Conservation (phyloP, 768 basidiomycete species). For the Boletus eberwhitei region DNA sequence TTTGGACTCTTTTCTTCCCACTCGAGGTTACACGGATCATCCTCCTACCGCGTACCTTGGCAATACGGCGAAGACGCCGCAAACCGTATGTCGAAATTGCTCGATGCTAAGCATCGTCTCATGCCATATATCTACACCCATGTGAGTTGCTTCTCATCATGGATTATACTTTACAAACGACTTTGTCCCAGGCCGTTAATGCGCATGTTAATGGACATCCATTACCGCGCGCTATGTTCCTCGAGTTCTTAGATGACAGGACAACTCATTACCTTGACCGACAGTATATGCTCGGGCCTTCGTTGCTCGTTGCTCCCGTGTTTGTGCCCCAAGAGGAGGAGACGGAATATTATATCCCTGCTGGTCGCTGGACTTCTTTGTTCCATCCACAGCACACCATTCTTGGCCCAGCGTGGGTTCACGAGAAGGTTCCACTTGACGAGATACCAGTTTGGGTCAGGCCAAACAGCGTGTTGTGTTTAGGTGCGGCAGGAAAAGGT, state of each 20-base stretch:
- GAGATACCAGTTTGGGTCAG: slow-evolving; percentile 68
- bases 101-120: slow-evolving; percentile 63
- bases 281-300: slow-evolving; percentile 59
- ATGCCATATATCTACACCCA: slow-evolving; percentile 71
- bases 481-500: slow-evolving; percentile 42
- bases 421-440: slow-evolving; percentile 58
- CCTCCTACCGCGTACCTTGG: slow-evolving; percentile 77
- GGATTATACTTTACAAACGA: not conserved
- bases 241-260: slow-evolving; percentile 58
- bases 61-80: slow-evolving; percentile 70
- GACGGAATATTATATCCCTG: slow-evolving; percentile 57
- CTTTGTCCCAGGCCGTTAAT: slow-evolving; percentile 44
- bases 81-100: slow-evolving; percentile 55
- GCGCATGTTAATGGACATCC: slow-evolving; percentile 53
- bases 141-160: slow-evolving; percentile 31
- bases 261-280: slow-evolving; percentile 59
- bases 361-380: slow-evolving; percentile 59
- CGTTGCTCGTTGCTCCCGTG: slow-evolving; percentile 60
- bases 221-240: slow-evolving; percentile 61
- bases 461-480: slow-evolving; percentile 48
- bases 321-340: slow-evolving; percentile 53
- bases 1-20: slow-evolving; percentile 77
- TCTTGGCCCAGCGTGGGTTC: slow-evolving; percentile 60
- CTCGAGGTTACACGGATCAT: slow-evolving; percentile 68
- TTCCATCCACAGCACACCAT: slow-evolving; percentile 52